Evolutionary conservation across 495 filamentous ascomycete species (phyloP).

Genomic region (Aspergillus incahuasiensis): DNA sequence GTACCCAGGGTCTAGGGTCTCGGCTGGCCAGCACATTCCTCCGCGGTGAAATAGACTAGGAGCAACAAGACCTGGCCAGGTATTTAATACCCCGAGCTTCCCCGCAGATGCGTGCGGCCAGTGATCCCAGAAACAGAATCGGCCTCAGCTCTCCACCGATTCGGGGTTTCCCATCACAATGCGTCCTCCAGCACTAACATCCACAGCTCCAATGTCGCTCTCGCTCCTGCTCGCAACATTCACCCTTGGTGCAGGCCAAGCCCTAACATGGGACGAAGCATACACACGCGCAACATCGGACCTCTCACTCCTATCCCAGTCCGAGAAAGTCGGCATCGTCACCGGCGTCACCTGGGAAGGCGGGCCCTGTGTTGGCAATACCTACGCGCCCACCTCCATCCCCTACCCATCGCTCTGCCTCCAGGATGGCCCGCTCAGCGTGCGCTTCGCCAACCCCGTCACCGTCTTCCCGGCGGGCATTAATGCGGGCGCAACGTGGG

Average conservation of each 20-base stretch:
- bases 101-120: too few species aligned
- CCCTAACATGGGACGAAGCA: slow-evolving; percentile 6
- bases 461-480: slow-evolving; percentile 55
- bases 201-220: not conserved
- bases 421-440: slow-evolving; percentile 50
- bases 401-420: slow-evolving; percentile 48
- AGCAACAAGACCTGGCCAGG: too few species aligned
- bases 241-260: not conserved
- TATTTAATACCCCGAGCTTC: not conserved
- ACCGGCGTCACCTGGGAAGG: slow-evolving; percentile 74
- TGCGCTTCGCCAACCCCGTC: slow-evolving; percentile 45
- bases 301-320: slow-evolving; percentile 50
- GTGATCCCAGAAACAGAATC: too few species aligned
- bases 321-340: slow-evolving; percentile 81
- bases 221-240: not conserved
- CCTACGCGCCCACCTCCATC: slow-evolving; percentile 45
- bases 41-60: too few species aligned
- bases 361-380: slow-evolving; percentile 71
- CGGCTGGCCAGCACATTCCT: not conserved
- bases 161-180: not conserved
- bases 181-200: not conserved
- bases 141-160: too few species aligned
- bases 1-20: too few species aligned
- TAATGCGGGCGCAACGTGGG: slow-evolving; percentile 63
- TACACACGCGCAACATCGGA: slow-evolving; percentile 1